Percentiles rank a stretch among this genome's conserved stretches.
Conservation (phyloP, 2,329 filamentous ascomycete species). For the Diaporthe aspalathi region DNA sequence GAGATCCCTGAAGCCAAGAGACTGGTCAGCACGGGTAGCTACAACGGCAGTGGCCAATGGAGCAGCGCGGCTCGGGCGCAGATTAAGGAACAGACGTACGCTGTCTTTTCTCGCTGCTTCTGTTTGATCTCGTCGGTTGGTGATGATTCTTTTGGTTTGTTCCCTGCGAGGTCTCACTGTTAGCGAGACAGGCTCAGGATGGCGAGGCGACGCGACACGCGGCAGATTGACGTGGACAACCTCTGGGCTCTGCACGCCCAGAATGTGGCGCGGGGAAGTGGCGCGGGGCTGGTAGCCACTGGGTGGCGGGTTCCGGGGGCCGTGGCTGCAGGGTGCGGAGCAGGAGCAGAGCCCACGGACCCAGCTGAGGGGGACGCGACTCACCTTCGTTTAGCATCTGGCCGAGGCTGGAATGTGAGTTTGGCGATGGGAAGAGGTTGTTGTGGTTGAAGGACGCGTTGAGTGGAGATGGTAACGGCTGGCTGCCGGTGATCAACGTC, state of each 20-base stretch:
- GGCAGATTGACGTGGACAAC: constrained; percentile 9
- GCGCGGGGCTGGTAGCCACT: constrained; percentile 22
- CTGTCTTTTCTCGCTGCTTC: constrained; percentile 90
- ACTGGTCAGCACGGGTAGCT: constrained; percentile 32
- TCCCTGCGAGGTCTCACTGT: constrained; percentile 43
- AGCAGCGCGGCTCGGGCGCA: neutral
- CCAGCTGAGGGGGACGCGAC: constrained; percentile 35
- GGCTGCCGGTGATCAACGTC: constrained; percentile 96
- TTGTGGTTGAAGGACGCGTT: constrained; percentile 89
- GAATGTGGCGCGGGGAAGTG: neutral
- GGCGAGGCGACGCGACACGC: constrained; percentile 2
- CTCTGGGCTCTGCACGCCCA: neutral
- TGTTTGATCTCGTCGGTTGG: constrained; percentile 73
- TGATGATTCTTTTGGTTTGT: constrained; percentile 56
- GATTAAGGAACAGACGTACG: constrained; percentile 70
- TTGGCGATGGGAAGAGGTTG: constrained; percentile 74
- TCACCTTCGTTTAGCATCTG: constrained; percentile 86
- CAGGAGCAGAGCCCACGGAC: constrained; percentile 20
- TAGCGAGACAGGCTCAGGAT: neutral
- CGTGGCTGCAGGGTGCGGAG: neutral
- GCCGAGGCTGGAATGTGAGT: constrained; percentile 80
- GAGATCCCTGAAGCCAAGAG: constrained; percentile 72
- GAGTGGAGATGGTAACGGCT: constrained; percentile 93
- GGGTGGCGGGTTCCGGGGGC: constrained; percentile 4
- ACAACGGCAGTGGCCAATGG: neutral